Evolutionary conservation across 306 rosid genomes (phyloP).

Genomic region (Albizia julibrissin): DNA sequence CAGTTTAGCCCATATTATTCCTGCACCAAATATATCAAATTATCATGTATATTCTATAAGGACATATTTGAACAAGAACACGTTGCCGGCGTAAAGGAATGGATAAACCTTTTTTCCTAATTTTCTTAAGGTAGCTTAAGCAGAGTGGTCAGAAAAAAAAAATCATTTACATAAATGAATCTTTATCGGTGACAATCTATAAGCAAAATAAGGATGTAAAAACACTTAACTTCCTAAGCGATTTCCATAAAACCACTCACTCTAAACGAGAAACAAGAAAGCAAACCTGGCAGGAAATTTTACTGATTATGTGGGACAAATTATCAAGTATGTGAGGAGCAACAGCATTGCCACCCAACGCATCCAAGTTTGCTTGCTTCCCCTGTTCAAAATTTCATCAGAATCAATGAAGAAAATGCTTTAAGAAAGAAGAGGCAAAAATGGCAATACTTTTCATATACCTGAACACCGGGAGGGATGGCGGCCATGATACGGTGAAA

Average conservation of each 20-base stretch:
- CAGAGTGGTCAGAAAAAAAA: neutral
- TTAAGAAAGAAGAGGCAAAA: neutral
- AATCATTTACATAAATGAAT: neutral
- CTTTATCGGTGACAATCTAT: neutral
- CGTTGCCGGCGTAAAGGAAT: neutral
- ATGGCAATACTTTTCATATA: neutral
- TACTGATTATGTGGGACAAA: slow-evolving; percentile 44
- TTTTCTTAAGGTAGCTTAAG: neutral
- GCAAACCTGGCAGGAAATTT: slow-evolving; percentile 61
- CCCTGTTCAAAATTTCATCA: slow-evolving; percentile 33
- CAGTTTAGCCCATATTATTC: neutral
- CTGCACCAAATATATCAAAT: neutral
- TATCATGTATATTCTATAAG: neutral
- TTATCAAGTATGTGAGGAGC: slow-evolving; percentile 42
- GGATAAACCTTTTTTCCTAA: neutral
- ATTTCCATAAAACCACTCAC: neutral
- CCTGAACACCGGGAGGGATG: slow-evolving; percentile 41
- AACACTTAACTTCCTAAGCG: neutral
- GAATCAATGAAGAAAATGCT: neutral
- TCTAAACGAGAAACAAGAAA: neutral
- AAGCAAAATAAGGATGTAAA: neutral
- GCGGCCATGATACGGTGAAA: slow-evolving; percentile 40
- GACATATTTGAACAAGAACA: neutral
- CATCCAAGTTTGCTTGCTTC: slow-evolving; percentile 18
- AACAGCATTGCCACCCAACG: slow-evolving; percentile 35